Conservation (phyloP, 306 rosid genomes). For the Carpinus viminea region DNA sequence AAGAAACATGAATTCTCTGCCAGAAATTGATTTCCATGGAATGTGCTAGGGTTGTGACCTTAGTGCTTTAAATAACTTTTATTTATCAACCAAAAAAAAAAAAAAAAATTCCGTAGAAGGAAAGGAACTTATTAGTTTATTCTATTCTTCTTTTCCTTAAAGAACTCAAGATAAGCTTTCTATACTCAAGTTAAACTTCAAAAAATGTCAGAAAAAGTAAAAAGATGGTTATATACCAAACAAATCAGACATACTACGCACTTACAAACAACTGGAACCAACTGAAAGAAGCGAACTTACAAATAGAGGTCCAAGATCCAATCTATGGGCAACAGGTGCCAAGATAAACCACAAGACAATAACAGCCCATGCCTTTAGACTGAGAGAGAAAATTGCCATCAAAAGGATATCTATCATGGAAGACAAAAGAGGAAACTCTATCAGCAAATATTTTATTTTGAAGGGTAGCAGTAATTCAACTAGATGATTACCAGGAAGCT, state of each 20-base stretch:
- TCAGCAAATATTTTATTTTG: conserved; percentile 33
- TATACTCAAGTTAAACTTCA: not conserved
- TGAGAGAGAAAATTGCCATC: conserved; percentile 86
- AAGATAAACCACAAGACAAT: conserved; percentile 81
- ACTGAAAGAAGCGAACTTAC: conserved; percentile 47
- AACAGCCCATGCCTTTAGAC: conserved; percentile 73
- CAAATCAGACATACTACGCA: not conserved
- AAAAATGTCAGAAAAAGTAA: not conserved
- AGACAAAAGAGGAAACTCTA: conserved; percentile 20
- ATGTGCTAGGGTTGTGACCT: not conserved
- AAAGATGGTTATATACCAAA: not conserved
- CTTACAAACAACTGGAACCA: conserved; percentile 12
- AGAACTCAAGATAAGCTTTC: not conserved
- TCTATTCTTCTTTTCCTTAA: not conserved
- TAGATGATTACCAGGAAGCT: conserved; percentile 72
- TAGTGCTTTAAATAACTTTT: no score
- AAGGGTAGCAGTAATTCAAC: conserved; percentile 13
- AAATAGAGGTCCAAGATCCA: conserved; percentile 86
- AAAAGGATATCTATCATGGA: conserved; percentile 72
- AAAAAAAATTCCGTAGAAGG: no score
- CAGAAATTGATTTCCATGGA: not conserved
- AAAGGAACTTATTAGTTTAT: not conserved
- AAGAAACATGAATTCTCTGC: not conserved
- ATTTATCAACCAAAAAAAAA: no score
- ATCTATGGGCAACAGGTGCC: conserved; percentile 88